These are phyloP conservation scores for Ophidiomyces ophidiicola DNA, from an alignment of 2,329 filamentous ascomycete genomes.

Conservation along the genomic window DNA sequence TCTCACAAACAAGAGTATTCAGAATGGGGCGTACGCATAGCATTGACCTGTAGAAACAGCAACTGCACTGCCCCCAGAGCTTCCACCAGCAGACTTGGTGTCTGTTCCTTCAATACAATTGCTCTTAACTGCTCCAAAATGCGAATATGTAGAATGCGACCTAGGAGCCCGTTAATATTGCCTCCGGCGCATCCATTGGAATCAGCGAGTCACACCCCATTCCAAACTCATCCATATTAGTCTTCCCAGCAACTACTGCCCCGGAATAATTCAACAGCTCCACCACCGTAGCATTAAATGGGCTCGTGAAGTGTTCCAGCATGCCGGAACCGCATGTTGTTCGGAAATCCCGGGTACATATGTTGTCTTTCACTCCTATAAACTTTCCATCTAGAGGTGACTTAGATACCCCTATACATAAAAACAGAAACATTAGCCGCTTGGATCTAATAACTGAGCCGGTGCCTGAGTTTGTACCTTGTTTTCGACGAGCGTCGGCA, in stretches of 20 bases:
- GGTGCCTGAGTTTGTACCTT: constrained; percentile 20
- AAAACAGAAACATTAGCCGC: background rate
- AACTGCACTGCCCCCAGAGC: constrained; percentile 85
- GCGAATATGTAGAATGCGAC: constrained; percentile 61
- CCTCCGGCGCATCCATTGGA: too few species aligned
- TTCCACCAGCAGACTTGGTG: constrained; percentile 63
- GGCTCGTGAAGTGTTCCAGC: constrained; percentile 57
- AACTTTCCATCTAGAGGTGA: constrained; percentile 34
- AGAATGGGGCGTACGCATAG: constrained; percentile 38
- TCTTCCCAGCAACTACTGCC: constrained; percentile 59
- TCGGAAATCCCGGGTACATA: constrained; percentile 49
- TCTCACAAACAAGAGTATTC: background rate
- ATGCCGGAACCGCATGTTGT: constrained; percentile 78
- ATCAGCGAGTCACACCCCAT: constrained; percentile 51
- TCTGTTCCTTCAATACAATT: constrained; percentile 28
- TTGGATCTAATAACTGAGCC: background rate
- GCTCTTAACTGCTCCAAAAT: constrained; percentile 53
- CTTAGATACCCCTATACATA: constrained; percentile 22
- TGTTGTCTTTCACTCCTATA: constrained; percentile 68
- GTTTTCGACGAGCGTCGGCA: constrained; percentile 27
- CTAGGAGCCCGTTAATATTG: constrained; percentile 12
- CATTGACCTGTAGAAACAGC: constrained; percentile 58
- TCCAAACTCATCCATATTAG: constrained; percentile 90
- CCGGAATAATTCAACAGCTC: constrained; percentile 52
- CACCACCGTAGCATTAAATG: constrained; percentile 74